Base-by-base conservation (phyloP, 495 filamentous ascomycete species). In the Lasiosphaeriaceae sp. region DNA sequence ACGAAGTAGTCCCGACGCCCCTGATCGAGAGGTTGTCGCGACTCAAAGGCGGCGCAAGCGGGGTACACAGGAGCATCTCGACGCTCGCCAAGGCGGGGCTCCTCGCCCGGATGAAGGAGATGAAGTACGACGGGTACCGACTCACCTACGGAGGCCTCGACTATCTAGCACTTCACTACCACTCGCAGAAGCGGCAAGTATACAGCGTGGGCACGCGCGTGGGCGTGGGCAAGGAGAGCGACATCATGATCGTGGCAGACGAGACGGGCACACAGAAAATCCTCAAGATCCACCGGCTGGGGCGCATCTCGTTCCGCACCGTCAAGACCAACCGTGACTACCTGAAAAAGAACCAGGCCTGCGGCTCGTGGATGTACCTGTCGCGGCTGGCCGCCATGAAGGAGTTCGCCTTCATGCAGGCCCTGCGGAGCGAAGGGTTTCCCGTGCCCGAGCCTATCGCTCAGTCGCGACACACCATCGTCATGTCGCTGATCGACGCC, bases 251-350 rank as follows among this genome's bases (percentile, higher is more conserved):
- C 35, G 92, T 96, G 45, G 90, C 94, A 44, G 81, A 88, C 64
- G 77, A 84, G 54, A 73, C 73, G 16, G 82, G 82, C 44, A 62
- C 65, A 12, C 89, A 93, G 64, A 80, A 76, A 21, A 86, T 96
- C 39, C 80, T 97, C 58, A 97, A 97, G 75, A 93, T 96, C 64
- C 71, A 97, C 75, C 86, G 92, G 31, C 83, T 99, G 1, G 94
- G 94, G 44, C 88, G 94, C 62, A 96, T 97, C 66, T 97, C 92
- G 24, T 99, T 99, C 79, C 89, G 94, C 62, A 89, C 89, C 39
- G 92, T 99, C 62, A 96, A 96, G 72, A 83, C 86, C 12, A 97
- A 97, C 74, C 86, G 94, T 37, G 94, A 97, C 74, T 99, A 99
- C 77, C 85, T 97, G 41, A 87, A 89, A 45, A 87, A 94, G 57